phyloP scores from a whole-genome alignment of 2,329 filamentous ascomycete species.

The Diaporthe capsici region DNA sequence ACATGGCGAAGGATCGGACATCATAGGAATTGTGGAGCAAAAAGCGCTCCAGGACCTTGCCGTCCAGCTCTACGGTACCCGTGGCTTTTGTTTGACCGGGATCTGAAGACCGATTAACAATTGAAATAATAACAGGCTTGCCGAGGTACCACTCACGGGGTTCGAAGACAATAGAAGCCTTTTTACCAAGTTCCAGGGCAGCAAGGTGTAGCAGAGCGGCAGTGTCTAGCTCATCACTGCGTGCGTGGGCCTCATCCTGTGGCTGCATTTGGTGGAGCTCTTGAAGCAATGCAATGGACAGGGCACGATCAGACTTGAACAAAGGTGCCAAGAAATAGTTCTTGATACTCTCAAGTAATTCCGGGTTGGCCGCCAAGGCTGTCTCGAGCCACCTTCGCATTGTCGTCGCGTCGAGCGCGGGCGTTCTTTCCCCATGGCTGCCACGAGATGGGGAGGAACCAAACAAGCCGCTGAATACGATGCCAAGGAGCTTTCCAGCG shows the following conservation, averaged over 20 bases:
- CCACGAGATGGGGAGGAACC: conserved; percentile 45
- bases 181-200: conserved; percentile 80
- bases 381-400: conserved; percentile 72
- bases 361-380: conserved; percentile 62
- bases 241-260: conserved; percentile 17
- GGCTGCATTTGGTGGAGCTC: conserved; percentile 57
- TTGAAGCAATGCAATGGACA: conserved; percentile 70
- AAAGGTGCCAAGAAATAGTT: conserved; percentile 75
- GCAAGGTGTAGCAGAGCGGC: conserved; percentile 74
- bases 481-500: conserved; percentile 73
- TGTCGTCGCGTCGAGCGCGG: conserved; percentile 53
- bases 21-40: conserved; percentile 70
- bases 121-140: conserved; percentile 27
- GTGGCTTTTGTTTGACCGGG: conserved; percentile 33
- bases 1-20: conserved; percentile 84
- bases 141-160: conserved; percentile 61
- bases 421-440: conserved; percentile 34
- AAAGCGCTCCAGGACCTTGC: conserved; percentile 63
- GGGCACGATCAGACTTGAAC: conserved; percentile 69
- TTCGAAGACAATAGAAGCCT: conserved; percentile 77
- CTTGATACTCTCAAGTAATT: conserved; percentile 73
- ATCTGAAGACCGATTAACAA: conserved; percentile 46
- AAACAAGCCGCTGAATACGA: conserved; percentile 64
- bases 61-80: conserved; percentile 54
- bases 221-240: conserved; percentile 61